Evolutionary conservation across 2,329 filamentous ascomycete genomes (phyloP).

Genomic region (Mycosphaerelloides madeirae): DNA sequence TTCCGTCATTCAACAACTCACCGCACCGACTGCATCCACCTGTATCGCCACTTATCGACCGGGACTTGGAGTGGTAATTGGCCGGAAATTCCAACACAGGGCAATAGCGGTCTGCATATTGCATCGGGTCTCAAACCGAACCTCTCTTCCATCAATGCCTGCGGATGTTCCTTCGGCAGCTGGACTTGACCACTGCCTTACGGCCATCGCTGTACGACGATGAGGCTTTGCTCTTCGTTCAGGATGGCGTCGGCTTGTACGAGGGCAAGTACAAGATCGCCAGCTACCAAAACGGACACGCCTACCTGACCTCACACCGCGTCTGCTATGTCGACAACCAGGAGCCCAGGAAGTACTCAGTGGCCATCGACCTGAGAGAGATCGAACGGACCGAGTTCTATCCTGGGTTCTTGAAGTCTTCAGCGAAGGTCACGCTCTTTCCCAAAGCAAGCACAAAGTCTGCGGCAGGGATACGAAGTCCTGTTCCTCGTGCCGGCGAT

Average conservation of each 20-base stretch:
- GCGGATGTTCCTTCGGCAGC: slow-evolving; percentile 90
- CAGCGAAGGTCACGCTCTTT: slow-evolving; percentile 82
- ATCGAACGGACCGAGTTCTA: slow-evolving; percentile 89
- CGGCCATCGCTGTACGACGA: slow-evolving; percentile 88
- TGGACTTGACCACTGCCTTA: slow-evolving; percentile 93
- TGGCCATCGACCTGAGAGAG: slow-evolving; percentile 82
- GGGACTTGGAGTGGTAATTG: too few relatives aligned
- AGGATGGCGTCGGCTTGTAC: slow-evolving; percentile 95
- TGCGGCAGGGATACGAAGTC: slow-evolving; percentile 49
- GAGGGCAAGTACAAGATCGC: slow-evolving; percentile 97
- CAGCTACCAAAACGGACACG: slow-evolving; percentile 89
- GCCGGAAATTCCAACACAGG: too few relatives aligned
- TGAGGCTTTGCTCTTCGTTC: slow-evolving; percentile 91
- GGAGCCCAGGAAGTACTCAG: slow-evolving; percentile 77
- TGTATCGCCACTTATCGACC: too few relatives aligned
- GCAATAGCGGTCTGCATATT: too few relatives aligned
- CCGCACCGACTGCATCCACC: too few relatives aligned
- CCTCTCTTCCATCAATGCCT: slow-evolving; percentile 20
- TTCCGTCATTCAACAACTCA: too few relatives aligned
- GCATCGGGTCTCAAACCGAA: too few relatives aligned
- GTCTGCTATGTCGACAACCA: slow-evolving; percentile 90
- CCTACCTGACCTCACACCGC: slow-evolving; percentile 92
- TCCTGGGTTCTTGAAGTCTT: slow-evolving; percentile 90
- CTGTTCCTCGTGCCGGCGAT: slow-evolving; percentile 42
- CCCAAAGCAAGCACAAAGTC: slow-evolving; percentile 71